Evolutionary conservation across 2,329 filamentous ascomycete genomes (phyloP).

Genomic region (Aspergillus sp.): DNA sequence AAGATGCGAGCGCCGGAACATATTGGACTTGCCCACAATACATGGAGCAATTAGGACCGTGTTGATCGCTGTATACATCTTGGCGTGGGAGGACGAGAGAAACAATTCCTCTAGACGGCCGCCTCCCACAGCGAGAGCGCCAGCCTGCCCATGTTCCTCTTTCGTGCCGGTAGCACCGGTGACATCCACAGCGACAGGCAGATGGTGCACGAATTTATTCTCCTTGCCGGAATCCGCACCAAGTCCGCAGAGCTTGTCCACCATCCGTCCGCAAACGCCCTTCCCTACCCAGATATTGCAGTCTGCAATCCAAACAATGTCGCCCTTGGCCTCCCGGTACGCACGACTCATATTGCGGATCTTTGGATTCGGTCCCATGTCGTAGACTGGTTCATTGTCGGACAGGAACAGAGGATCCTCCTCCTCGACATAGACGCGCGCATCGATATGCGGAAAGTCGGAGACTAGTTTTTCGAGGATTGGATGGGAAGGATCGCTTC

Average conservation of each 20-base stretch:
- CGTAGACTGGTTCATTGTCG: slow-evolving; percentile 54
- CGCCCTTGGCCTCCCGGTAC: slow-evolving; percentile 84
- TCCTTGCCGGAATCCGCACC: slow-evolving; percentile 47
- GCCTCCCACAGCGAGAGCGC: slow-evolving; percentile 59
- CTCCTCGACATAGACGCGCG: slow-evolving; percentile 75
- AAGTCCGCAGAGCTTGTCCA: slow-evolving; percentile 80
- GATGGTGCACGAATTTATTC: slow-evolving; percentile 93
- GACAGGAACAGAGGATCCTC: slow-evolving; percentile 72
- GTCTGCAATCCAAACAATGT: slow-evolving; percentile 92
- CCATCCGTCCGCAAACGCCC: slow-evolving; percentile 82
- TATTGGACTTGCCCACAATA: slow-evolving; percentile 95
- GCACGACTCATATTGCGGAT: slow-evolving; percentile 94
- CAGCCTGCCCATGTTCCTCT: slow-evolving; percentile 29
- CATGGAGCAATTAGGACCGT: slow-evolving; percentile 88
- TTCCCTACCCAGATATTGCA: slow-evolving; percentile 92
- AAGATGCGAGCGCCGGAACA: slow-evolving; percentile 93
- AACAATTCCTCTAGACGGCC: slow-evolving; percentile 93
- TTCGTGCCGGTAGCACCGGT: slow-evolving; percentile 34
- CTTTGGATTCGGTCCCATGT: slow-evolving; percentile 95
- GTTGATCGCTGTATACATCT: slow-evolving; percentile 98
- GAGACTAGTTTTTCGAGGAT: slow-evolving; percentile 71
- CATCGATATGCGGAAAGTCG: slow-evolving; percentile 75
- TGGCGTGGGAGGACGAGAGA: slow-evolving; percentile 89
- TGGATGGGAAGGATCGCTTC: slow-evolving; percentile 75
- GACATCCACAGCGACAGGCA: slow-evolving; percentile 85